Conservation (phyloP, 176 grass and related monocot genomes). For the Aegilops speltoides region DNA sequence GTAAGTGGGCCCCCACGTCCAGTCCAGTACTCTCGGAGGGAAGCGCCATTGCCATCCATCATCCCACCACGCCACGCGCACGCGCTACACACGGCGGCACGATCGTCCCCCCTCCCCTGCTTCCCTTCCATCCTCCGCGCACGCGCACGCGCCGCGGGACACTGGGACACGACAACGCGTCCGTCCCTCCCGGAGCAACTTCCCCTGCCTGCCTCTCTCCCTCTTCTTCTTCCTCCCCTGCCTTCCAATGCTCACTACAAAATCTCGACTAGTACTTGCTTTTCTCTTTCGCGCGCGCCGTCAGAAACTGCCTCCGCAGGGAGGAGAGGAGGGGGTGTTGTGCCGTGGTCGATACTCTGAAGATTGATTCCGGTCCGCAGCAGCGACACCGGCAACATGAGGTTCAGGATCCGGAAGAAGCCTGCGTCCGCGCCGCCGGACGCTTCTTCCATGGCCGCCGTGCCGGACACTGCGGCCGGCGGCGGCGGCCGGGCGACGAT, state of each 20-base stretch:
- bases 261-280: background rate
- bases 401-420: conserved; percentile 12
- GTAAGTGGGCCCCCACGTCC: background rate
- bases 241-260: background rate
- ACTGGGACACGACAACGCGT: background rate
- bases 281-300: background rate
- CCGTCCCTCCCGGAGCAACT: background rate
- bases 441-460: background rate
- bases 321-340: background rate
- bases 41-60: background rate
- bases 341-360: background rate
- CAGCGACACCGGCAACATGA: background rate
- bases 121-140: background rate
- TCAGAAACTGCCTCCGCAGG: background rate
- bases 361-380: background rate
- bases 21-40: background rate
- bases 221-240: background rate
- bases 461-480: background rate
- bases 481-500: background rate
- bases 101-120: background rate
- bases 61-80: background rate
- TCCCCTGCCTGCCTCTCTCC: background rate
- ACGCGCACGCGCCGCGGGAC: background rate
- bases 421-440: background rate
- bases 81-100: background rate